Conservation (phyloP, 2,329 filamentous ascomycete genomes). For the Curvularia sp. region DNA sequence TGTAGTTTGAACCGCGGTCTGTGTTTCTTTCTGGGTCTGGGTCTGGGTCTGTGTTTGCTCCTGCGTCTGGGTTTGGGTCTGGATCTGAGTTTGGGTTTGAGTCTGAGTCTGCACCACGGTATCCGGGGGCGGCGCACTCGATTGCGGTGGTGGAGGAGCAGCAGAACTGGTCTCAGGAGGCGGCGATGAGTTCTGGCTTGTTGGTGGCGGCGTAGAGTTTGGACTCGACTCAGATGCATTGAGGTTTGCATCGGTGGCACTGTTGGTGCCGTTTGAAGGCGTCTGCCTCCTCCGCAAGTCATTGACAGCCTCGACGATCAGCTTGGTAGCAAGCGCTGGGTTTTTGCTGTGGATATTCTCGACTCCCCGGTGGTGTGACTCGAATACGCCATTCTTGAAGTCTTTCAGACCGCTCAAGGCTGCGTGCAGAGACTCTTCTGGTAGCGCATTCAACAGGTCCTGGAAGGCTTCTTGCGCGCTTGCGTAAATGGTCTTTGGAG, state of each 20-base stretch:
- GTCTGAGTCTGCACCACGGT: slow-evolving; percentile 11
- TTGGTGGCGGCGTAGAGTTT: slow-evolving; percentile 11
- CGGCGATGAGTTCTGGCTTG: slow-evolving; percentile 16
- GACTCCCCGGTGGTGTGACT: slow-evolving; percentile 68
- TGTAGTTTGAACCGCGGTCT: slow-evolving; percentile 9
- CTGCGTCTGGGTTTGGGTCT: slow-evolving; percentile 8
- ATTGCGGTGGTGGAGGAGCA: neutral
- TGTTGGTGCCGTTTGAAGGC: slow-evolving; percentile 37
- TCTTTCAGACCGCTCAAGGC: slow-evolving; percentile 69
- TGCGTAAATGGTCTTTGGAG: slow-evolving; percentile 34
- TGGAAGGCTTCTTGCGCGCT: slow-evolving; percentile 57
- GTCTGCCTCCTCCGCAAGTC: slow-evolving; percentile 54
- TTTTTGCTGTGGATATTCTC: slow-evolving; percentile 68
- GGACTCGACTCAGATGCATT: neutral
- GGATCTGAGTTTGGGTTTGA: neutral
- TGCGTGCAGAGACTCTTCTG: slow-evolving; percentile 68
- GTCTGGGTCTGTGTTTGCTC: neutral
- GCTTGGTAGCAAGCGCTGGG: slow-evolving; percentile 66
- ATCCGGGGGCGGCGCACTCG: neutral
- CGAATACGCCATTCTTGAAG: slow-evolving; percentile 73
- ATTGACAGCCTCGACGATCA: slow-evolving; percentile 68
- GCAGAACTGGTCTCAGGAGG: slow-evolving; percentile 11
- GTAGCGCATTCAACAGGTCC: slow-evolving; percentile 63
- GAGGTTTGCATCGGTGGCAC: slow-evolving; percentile 3
- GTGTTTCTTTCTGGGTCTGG: slow-evolving; percentile 12